Conservation (phyloP, 768 basidiomycete genomes). For the Termitomyces eurrhizus region DNA sequence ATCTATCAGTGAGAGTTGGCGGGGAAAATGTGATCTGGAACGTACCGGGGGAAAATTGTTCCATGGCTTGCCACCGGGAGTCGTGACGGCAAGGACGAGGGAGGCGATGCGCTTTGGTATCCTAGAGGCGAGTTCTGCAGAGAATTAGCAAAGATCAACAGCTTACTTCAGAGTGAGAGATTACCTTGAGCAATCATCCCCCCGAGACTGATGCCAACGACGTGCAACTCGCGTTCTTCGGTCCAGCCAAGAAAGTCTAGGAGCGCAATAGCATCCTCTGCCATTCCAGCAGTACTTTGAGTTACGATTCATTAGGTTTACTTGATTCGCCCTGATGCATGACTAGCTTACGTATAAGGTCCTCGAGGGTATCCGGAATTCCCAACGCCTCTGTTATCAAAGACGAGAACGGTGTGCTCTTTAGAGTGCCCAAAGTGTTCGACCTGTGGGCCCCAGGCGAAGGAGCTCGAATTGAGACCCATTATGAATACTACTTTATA, state of each 20-base stretch:
- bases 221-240: constrained; percentile 51
- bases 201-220: constrained; percentile 75
- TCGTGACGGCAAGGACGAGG: constrained; percentile 66
- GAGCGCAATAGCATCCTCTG: constrained; percentile 63
- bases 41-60: constrained; percentile 63
- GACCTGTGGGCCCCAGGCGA: constrained; percentile 64
- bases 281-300: constrained; percentile 72
- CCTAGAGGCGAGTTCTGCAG: constrained; percentile 58
- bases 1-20: background rate
- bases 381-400: constrained; percentile 85
- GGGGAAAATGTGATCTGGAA: background rate
- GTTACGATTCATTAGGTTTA: background rate
- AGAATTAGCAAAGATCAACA: background rate
- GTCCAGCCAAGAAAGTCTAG: constrained; percentile 76
- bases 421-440: constrained; percentile 51
- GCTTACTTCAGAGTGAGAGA: background rate
- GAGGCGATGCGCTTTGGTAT: constrained; percentile 68
- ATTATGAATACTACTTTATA: constrained; percentile 71
- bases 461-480: constrained; percentile 68
- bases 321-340: background rate
- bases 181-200: constrained; percentile 49
- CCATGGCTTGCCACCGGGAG: constrained; percentile 55
- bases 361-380: constrained; percentile 68
- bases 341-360: constrained; percentile 68
- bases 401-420: constrained; percentile 63